Conservation (phyloP, 2,329 filamentous ascomycete species). For the Rosellinia necatrix region DNA sequence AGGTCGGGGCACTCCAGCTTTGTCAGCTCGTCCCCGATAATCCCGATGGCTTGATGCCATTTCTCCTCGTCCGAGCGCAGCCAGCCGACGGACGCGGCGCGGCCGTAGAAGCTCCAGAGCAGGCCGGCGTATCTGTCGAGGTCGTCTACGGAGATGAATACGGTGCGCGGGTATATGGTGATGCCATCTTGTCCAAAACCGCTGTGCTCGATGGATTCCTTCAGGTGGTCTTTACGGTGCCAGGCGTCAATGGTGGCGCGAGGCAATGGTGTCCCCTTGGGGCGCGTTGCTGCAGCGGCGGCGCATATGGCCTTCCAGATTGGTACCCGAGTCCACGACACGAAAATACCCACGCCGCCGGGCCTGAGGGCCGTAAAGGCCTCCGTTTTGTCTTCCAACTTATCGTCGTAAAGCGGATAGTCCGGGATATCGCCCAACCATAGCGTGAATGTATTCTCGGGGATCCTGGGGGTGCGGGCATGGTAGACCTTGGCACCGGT, state of each 20-base stretch:
- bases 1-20: not conserved
- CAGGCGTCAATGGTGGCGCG: constrained; percentile 21
- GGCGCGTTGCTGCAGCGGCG: constrained; percentile 17
- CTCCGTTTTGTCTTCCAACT: too few species aligned
- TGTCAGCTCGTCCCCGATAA: not conserved
- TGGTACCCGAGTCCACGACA: constrained; percentile 19
- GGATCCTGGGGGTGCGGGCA: too few species aligned
- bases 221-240: constrained; percentile 3
- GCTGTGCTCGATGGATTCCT: not conserved
- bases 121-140: constrained; percentile 12
- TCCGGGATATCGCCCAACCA: too few species aligned
- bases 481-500: too few species aligned
- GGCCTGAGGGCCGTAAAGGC: too few species aligned
- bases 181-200: constrained; percentile 11
- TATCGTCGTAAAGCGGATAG: too few species aligned
- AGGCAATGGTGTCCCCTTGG: constrained; percentile 14
- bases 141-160: not conserved
- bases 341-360: constrained; percentile 19
- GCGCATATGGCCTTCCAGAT: constrained; percentile 11
- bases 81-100: constrained; percentile 8
- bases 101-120: constrained; percentile 16
- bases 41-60: constrained; percentile 5
- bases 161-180: not conserved
- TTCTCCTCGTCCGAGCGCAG: constrained; percentile 15
- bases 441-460: too few species aligned